Evolutionary conservation across 768 basidiomycete genomes (phyloP).

Genomic region (Lactarius deliciosus): DNA sequence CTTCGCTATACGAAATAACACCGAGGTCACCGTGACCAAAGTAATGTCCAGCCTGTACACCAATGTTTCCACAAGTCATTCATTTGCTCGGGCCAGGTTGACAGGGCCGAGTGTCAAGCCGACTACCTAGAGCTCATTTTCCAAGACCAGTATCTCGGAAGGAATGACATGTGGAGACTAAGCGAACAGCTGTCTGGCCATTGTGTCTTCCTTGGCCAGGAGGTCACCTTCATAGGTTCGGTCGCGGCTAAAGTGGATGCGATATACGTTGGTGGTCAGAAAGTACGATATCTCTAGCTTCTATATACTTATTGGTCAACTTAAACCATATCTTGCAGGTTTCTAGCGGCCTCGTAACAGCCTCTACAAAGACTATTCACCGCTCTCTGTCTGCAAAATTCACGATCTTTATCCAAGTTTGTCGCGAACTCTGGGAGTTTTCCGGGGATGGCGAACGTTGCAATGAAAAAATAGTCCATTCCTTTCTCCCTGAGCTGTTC

Average conservation of each 20-base stretch:
- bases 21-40: slow-evolving; percentile 71
- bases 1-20: slow-evolving; percentile 69
- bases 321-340: slow-evolving; percentile 45
- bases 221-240: slow-evolving; percentile 80
- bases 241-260: slow-evolving; percentile 79
- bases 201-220: slow-evolving; percentile 82
- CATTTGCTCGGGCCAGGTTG: slow-evolving; percentile 50
- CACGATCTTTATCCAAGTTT: slow-evolving; percentile 95
- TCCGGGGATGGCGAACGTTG: slow-evolving; percentile 94
- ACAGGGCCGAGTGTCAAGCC: slow-evolving; percentile 59
- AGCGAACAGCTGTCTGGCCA: slow-evolving; percentile 77
- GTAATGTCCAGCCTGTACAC: slow-evolving; percentile 38
- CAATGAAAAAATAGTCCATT: slow-evolving; percentile 97
- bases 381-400: slow-evolving; percentile 88
- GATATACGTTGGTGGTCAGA: slow-evolving; percentile 69
- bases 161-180: slow-evolving; percentile 96
- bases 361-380: slow-evolving; percentile 84
- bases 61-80: slow-evolving; percentile 7
- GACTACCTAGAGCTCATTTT: slow-evolving; percentile 89
- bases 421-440: slow-evolving; percentile 95
- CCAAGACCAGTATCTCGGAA: slow-evolving; percentile 92
- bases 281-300: slow-evolving; percentile 43
- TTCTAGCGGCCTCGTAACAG: slow-evolving; percentile 77
- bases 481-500: slow-evolving; percentile 90
- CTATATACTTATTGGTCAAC: slow-evolving; percentile 1